A percentile compares a stretch with the other conserved stretches of the same genome.
phyloP scores from a whole-genome alignment of 768 basidiomycete species.

The Porpolomopsis calyptriformis region DNA sequence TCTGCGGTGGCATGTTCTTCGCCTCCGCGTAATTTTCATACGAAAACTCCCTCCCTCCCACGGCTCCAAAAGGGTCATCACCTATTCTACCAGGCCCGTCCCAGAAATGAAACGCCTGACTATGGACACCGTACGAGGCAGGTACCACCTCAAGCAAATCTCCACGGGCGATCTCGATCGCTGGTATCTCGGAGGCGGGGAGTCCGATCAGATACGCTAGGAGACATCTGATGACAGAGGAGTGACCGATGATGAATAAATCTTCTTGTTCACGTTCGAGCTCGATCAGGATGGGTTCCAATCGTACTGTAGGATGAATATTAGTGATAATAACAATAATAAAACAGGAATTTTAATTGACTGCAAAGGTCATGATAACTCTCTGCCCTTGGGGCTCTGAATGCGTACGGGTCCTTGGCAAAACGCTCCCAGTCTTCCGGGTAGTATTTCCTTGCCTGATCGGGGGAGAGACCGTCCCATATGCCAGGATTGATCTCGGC shows the following conservation, averaged over 20 bases:
- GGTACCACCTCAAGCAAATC: conserved; percentile 92
- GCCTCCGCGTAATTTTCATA: conserved; percentile 85
- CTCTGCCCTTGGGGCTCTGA: conserved; percentile 86
- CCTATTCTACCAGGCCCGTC: conserved; percentile 67
- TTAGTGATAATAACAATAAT: conserved; percentile 6
- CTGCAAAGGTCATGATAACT: conserved; percentile 94
- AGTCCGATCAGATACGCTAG: conserved; percentile 89
- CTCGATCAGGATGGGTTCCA: conserved; percentile 90
- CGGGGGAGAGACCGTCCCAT: conserved; percentile 91
- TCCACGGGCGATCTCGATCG: conserved; percentile 92
- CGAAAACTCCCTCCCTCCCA: conserved; percentile 63
- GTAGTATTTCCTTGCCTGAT: conserved; percentile 81
- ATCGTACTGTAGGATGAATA: conserved; percentile 48
- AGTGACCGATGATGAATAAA: conserved; percentile 91
- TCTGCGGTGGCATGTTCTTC: conserved; percentile 25
- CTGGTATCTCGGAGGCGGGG: conserved; percentile 92
- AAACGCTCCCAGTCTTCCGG: conserved; percentile 93
- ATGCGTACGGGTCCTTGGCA: conserved; percentile 85
- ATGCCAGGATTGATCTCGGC: conserved; percentile 95
- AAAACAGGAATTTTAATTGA: conserved; percentile 21
- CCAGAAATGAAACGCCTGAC: conserved; percentile 88
- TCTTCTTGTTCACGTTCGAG: conserved; percentile 92
- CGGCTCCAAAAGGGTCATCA: conserved; percentile 21
- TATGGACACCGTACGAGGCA: conserved; percentile 82
- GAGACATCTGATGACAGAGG: conserved; percentile 93